These are phyloP conservation scores for Bondarzewia mesenterica DNA, from an alignment of 1,284 basidiomycete genomes.

Conservation along the genomic window DNA sequence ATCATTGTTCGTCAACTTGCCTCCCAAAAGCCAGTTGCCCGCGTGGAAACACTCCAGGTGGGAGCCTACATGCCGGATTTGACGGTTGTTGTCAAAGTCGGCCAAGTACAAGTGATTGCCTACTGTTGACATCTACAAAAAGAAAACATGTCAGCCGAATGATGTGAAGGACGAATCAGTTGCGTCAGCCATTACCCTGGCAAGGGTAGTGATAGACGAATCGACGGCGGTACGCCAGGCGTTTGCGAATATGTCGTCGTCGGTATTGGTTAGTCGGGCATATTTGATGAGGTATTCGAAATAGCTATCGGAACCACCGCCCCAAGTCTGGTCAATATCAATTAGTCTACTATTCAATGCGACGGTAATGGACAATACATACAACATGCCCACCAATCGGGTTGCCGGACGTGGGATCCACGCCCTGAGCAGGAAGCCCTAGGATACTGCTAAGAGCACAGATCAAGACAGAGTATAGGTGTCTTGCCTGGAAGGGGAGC, in stretches of 20 bases:
- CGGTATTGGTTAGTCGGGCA: slow-evolving; percentile 54
- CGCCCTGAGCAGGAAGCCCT: slow-evolving; percentile 6
- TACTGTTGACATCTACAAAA: slow-evolving; percentile 49
- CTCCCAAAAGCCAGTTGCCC: slow-evolving; percentile 67
- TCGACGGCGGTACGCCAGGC: slow-evolving; percentile 65
- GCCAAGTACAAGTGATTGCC: slow-evolving; percentile 54
- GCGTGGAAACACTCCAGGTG: slow-evolving; percentile 66
- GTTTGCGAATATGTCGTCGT: slow-evolving; percentile 50
- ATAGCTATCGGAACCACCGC: slow-evolving; percentile 61
- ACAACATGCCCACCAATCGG: slow-evolving; percentile 7
- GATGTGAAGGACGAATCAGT: too few relatives aligned
- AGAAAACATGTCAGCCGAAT: background rate
- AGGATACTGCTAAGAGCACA: background rate
- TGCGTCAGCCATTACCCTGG: background rate
- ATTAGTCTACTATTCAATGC: background rate
- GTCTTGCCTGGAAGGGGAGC: slow-evolving; percentile 8
- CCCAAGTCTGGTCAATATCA: slow-evolving; percentile 44
- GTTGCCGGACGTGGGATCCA: slow-evolving; percentile 3
- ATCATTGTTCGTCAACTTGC: slow-evolving; percentile 55
- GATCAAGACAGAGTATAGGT: background rate
- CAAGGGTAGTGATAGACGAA: slow-evolving; percentile 45
- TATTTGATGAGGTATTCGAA: slow-evolving; percentile 76
- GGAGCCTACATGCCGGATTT: slow-evolving; percentile 53
- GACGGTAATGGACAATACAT: background rate
- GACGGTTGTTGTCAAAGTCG: slow-evolving; percentile 33